Percentiles rank a stretch among this genome's conserved stretches.
These are phyloP conservation scores for Teratosphaeria zuluensis DNA, from an alignment of 2,329 filamentous ascomycete genomes.

Conservation along the genomic window DNA sequence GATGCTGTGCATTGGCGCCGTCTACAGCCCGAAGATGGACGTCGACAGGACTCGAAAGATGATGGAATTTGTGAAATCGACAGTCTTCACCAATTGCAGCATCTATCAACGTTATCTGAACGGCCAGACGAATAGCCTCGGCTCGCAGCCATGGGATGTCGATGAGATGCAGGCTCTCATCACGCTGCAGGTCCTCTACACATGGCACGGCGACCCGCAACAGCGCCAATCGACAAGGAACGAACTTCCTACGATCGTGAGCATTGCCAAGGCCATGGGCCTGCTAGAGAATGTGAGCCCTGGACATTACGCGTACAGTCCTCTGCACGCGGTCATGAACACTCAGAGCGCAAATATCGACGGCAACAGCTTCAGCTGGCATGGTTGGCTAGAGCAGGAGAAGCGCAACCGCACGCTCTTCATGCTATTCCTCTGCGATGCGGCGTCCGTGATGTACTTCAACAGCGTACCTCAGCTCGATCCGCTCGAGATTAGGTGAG, in stretches of 20 bases:
- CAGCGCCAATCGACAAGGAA: slow-evolving; percentile 56
- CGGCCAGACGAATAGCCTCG: slow-evolving; percentile 30
- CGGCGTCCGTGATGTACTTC: slow-evolving; percentile 60
- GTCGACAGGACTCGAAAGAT: slow-evolving; percentile 55
- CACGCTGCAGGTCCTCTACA: slow-evolving; percentile 51
- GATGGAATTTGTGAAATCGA: slow-evolving; percentile 53
- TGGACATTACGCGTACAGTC: slow-evolving; percentile 44
- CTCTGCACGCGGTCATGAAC: slow-evolving; percentile 49
- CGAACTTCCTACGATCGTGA: slow-evolving; percentile 48
- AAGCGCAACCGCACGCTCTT: slow-evolving; percentile 56
- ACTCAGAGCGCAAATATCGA: slow-evolving; percentile 38
- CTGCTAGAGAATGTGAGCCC: slow-evolving; percentile 45
- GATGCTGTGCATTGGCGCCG: slow-evolving; percentile 65
- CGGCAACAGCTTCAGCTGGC: slow-evolving; percentile 53
- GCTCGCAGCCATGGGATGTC: slow-evolving; percentile 33
- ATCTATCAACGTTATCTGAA: slow-evolving; percentile 38
- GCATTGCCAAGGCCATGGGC: slow-evolving; percentile 47
- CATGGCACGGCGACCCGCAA: slow-evolving; percentile 59
- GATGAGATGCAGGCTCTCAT: slow-evolving; percentile 61
- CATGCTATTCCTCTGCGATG: slow-evolving; percentile 54
- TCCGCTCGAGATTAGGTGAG: slow-evolving; percentile 47
- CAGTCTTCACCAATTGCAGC: slow-evolving; percentile 47
- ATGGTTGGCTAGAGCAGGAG: slow-evolving; percentile 61
- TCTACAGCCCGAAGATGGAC: slow-evolving; percentile 57
- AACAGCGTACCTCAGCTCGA: slow-evolving; percentile 57